Percentiles rank a stretch among this genome's conserved stretches.
Evolutionary conservation across 1,284 basidiomycete genomes (phyloP).

Genomic region (Ganoderma multipileum): DNA sequence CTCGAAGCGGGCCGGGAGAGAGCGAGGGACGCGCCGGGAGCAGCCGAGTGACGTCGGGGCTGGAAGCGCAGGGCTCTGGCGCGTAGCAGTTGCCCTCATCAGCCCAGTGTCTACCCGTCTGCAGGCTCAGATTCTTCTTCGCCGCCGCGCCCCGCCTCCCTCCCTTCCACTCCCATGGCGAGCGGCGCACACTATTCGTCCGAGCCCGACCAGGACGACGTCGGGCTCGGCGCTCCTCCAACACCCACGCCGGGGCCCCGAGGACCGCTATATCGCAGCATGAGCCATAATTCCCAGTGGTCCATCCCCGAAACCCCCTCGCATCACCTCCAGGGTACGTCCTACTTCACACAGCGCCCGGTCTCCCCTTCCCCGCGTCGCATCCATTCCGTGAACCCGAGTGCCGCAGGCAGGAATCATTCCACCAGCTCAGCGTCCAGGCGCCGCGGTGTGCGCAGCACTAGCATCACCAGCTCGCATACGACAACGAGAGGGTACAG

Average conservation of each 20-base stretch:
- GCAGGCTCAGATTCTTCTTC: conserved; percentile 25
- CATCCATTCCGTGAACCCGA: conserved; percentile 43
- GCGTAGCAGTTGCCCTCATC: conserved; percentile 24
- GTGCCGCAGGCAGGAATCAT: conserved; percentile 42
- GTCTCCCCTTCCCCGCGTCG: conserved; percentile 49
- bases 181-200: conserved; percentile 21
- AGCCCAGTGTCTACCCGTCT: conserved; percentile 17
- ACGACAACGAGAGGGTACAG: conserved; percentile 50
- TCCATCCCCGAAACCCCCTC: conserved; percentile 60
- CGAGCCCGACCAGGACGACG: conserved; percentile 36
- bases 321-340: conserved; percentile 74
- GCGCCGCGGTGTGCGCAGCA: conserved; percentile 57
- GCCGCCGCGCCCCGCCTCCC: neutral
- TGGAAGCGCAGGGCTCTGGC: conserved; percentile 14
- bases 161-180: conserved; percentile 39
- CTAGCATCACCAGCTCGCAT: conserved; percentile 64
- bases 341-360: conserved; percentile 58
- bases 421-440: conserved; percentile 57
- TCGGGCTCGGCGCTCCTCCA: conserved; percentile 35
- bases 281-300: conserved; percentile 63
- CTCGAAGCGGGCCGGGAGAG: neutral
- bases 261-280: conserved; percentile 52
- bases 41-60: conserved; percentile 23
- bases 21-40: neutral
- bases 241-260: conserved; percentile 37